These are phyloP conservation scores for Exophiala viscosa DNA, from an alignment of 2,329 filamentous ascomycete genomes.

Conservation along the genomic window DNA sequence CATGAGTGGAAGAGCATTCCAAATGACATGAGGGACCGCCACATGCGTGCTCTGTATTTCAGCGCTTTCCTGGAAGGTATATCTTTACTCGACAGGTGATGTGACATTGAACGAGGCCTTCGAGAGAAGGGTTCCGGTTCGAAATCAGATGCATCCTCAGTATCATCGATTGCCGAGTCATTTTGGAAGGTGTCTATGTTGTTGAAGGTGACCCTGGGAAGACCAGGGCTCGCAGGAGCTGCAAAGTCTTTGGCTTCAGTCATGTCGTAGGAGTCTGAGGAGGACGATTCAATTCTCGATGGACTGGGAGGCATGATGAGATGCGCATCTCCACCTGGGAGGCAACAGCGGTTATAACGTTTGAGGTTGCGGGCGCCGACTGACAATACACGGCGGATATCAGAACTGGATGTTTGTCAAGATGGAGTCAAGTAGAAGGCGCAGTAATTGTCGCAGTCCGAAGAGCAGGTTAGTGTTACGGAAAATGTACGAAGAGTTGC, in stretches of 20 bases:
- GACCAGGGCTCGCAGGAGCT: conserved; percentile 2
- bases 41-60: conserved; percentile 60
- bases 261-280: conserved; percentile 12
- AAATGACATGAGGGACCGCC: conserved; percentile 64
- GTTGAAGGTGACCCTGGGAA: conserved; percentile 10
- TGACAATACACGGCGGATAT: not conserved
- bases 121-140: conserved; percentile 4
- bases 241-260: conserved; percentile 23
- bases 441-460: not conserved
- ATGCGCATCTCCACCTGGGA: not conserved
- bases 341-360: not conserved
- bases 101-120: conserved; percentile 26
- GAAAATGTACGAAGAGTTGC: too few species aligned
- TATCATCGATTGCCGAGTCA: conserved; percentile 13
- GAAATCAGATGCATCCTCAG: conserved; percentile 10
- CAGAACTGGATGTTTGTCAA: not conserved
- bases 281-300: not conserved
- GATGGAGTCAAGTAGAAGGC: not conserved
- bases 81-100: conserved; percentile 24
- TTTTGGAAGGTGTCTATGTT: conserved; percentile 8
- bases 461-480: too few species aligned
- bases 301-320: conserved; percentile 5
- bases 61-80: conserved; percentile 54
- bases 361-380: not conserved
- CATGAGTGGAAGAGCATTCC: conserved; percentile 66